Evolutionary conservation across 139 green algal genomes (phyloP).

Genomic region (Tetraselmis striata): DNA sequence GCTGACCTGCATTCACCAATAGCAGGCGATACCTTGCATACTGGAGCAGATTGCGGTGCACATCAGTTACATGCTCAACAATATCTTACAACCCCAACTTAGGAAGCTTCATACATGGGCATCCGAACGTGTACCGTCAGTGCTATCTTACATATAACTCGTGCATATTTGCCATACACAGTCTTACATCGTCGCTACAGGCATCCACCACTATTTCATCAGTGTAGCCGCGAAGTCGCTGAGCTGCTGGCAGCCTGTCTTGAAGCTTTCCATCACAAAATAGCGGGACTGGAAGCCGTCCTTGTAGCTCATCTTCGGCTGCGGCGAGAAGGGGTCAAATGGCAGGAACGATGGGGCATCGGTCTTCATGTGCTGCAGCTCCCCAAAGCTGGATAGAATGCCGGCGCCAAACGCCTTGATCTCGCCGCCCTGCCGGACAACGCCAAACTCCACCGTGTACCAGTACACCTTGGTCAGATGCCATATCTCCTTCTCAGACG

Average conservation of each 20-base stretch:
- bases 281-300: constrained; percentile 83
- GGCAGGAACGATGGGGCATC: constrained; percentile 41
- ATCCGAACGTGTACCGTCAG: too few relatives aligned
- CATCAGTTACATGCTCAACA: too few relatives aligned
- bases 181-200: too few relatives aligned
- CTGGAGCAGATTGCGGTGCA: too few relatives aligned
- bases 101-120: too few relatives aligned
- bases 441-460: constrained; percentile 93
- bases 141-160: too few relatives aligned
- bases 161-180: too few relatives aligned
- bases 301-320: constrained; percentile 88
- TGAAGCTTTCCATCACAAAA: constrained; percentile 72
- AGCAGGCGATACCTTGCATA: too few relatives aligned
- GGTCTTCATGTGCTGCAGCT: constrained; percentile 75
- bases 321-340: constrained; percentile 63
- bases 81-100: too few relatives aligned
- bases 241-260: constrained; percentile 51
- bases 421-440: constrained; percentile 59
- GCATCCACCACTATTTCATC: too few relatives aligned
- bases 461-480: constrained; percentile 29
- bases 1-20: too few relatives aligned
- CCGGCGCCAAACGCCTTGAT: constrained; percentile 76
- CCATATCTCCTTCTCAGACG: constrained; percentile 61
- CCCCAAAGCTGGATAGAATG: constrained; percentile 75
- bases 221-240: constrained; percentile 29